Base-by-base conservation (phyloP, 2,329 filamentous ascomycete species). In the Alternaria sp. region DNA sequence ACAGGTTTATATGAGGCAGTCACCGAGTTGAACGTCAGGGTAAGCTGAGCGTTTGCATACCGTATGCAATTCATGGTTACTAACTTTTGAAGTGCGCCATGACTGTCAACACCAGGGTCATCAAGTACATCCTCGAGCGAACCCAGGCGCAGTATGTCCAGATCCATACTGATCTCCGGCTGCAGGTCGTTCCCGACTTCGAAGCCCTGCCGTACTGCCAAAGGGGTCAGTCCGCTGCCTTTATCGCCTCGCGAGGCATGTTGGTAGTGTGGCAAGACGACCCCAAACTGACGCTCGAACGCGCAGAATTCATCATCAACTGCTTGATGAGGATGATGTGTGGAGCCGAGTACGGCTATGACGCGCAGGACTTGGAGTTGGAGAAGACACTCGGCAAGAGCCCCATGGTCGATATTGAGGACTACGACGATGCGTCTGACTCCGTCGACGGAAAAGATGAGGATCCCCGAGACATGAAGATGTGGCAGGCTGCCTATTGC, bases 231-330 rank as follows among this genome's bases (percentile, higher is more conserved):
- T 93, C 90, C 65, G 91, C 90, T 11, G 91, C 91, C 7, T 93
- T 94, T 72, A 83, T 94, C 40, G 87, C 89, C 2, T 86, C 85
- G 0, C 88, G 91, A 61, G 86, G 86, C 4, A 80, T 93, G 5
- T 80, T 95, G 1, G 81, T 94, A 1, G 90, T 94, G 1, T 95
- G 91, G 91, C 91, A 94, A 65, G 91, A 94, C 65, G 90, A 93
- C 56, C 86, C 90, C 0, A 81, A 89, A 55, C 87, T 92, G 69
- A 80, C 94, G 8, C 82, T 93, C 5, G 79, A 85, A 54, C 83
- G 90, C 54, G 91, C 90, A 42, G 87, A 88, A 71, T 83, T 83
- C 33, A 92, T 94, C 59, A 90, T 94, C 76, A 85, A 85, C 3
- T 89, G 92, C 73, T 81, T 94, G 41, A 91, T 93, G 87, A 86